phyloP scores from a whole-genome alignment of 1,284 basidiomycete genomes.

The Rugiboletus extremiorientalis region DNA sequence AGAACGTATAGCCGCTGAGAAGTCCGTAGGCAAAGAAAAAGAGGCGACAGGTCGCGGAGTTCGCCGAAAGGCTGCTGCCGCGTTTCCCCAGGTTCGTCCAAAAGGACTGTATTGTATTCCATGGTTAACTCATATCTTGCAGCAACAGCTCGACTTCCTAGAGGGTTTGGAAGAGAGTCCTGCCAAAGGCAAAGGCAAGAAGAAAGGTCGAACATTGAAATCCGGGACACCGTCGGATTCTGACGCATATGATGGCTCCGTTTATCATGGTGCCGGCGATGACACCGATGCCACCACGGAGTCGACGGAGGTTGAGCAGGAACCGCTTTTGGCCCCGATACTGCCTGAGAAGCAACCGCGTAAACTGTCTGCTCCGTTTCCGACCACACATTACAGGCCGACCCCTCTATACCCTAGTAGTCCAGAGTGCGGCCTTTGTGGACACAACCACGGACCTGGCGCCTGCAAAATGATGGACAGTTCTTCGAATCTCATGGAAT shows the following conservation, averaged over 20 bases:
- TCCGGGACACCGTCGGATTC: slow-evolving; percentile 31
- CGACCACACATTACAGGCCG: slow-evolving; percentile 11
- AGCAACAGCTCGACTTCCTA: slow-evolving; percentile 36
- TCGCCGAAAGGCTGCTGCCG: slow-evolving; percentile 64
- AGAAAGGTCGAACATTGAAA: slow-evolving; percentile 24
- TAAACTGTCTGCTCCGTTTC: slow-evolving; percentile 2
- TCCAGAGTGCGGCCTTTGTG: slow-evolving; percentile 61
- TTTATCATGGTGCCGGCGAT: slow-evolving; percentile 10
- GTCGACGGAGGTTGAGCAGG: slow-evolving; percentile 16
- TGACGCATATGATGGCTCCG: slow-evolving; percentile 30
- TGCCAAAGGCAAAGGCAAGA: slow-evolving; percentile 26
- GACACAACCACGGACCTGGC: slow-evolving; percentile 46
- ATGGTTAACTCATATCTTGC: slow-evolving; percentile 5
- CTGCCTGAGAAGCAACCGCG: slow-evolving; percentile 13
- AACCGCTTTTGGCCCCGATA: background rate
- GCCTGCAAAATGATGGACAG: slow-evolving; percentile 63
- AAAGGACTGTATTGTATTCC: background rate
- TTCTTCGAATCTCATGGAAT: slow-evolving; percentile 65
- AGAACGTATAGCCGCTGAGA: slow-evolving; percentile 59
- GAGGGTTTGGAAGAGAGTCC: slow-evolving; percentile 31
- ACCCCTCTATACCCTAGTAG: slow-evolving; percentile 16
- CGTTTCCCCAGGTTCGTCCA: slow-evolving; percentile 49
- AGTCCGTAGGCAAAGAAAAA: slow-evolving; percentile 43
- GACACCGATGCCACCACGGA: slow-evolving; percentile 29
- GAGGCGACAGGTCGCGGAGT: slow-evolving; percentile 69